Conservation (phyloP, 257 asterid genomes). For the Solanum sejunctum region DNA sequence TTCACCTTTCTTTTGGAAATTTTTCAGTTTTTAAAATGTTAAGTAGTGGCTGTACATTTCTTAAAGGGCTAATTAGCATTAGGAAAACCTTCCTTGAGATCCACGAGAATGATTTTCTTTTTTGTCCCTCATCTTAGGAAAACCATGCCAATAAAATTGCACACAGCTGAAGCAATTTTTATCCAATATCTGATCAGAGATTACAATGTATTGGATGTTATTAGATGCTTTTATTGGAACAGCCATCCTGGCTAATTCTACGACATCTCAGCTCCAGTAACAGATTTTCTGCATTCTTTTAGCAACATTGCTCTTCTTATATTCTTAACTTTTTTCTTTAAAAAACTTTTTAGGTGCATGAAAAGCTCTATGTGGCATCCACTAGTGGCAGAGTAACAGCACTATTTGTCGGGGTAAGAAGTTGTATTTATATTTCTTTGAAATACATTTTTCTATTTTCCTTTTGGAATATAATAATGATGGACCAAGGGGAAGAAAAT, state of each 20-base stretch:
- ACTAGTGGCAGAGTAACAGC: conserved; percentile 81
- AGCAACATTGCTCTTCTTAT: neutral
- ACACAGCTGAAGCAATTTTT: neutral
- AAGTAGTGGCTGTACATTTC: neutral
- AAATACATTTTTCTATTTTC: neutral
- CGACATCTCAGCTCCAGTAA: neutral
- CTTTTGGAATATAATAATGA: neutral
- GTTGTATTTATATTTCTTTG: neutral
- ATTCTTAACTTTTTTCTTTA: neutral
- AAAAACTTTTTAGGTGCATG: conserved; percentile 42
- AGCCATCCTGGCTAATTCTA: neutral
- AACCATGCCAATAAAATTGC: neutral
- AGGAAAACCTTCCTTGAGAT: neutral
- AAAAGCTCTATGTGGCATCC: conserved; percentile 74
- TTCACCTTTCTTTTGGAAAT: neutral
- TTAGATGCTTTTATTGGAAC: neutral
- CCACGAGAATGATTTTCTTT: neutral
- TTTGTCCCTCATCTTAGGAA: neutral
- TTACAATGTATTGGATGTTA: neutral
- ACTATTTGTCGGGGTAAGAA: conserved; percentile 43
- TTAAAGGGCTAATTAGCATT: neutral
- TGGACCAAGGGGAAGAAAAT: neutral
- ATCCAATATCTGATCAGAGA: neutral
- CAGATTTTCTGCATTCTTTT: neutral
- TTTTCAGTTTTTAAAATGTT: neutral